Conservation (phyloP, 1,284 basidiomycete genomes). For the Cutaneotrichosporon sp. region DNA sequence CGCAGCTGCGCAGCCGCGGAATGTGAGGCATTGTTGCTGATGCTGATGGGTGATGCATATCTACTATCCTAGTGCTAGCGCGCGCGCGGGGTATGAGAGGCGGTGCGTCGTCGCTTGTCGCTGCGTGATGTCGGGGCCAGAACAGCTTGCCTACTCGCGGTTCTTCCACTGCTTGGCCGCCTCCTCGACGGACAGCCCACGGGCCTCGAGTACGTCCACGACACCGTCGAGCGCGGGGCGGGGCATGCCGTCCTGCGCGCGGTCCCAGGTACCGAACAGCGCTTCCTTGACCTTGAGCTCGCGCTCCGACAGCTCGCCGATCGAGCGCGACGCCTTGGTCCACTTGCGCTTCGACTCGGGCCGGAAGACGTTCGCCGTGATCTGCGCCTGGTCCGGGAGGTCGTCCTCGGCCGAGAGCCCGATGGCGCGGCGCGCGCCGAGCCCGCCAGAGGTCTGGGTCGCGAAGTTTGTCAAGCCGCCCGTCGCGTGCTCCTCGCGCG, state of each 20-base stretch:
- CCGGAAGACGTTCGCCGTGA: constrained; percentile 16
- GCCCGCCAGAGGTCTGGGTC: constrained; percentile 16
- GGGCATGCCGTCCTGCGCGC: constrained; percentile 25
- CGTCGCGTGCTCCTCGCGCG: constrained; percentile 10
- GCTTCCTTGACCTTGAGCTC: constrained; percentile 44
- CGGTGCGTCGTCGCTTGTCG: background rate
- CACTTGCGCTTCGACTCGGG: constrained; percentile 12
- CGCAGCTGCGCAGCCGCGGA: too few relatives aligned
- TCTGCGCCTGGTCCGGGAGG: constrained; percentile 5
- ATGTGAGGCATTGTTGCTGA: too few relatives aligned
- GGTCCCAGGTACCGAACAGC: constrained; percentile 46
- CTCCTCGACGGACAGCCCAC: constrained; percentile 30
- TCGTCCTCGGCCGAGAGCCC: constrained; percentile 6
- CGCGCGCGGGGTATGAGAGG: background rate
- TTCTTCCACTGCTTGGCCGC: constrained; percentile 35
- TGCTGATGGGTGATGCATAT: constrained; percentile 8
- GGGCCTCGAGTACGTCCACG: constrained; percentile 38
- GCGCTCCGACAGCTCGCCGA: constrained; percentile 32
- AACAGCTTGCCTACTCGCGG: constrained; percentile 18
- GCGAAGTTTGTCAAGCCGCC: constrained; percentile 20
- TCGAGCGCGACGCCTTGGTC: background rate
- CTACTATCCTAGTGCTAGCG: constrained; percentile 3
- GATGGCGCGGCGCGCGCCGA: constrained; percentile 15
- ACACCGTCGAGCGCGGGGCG: constrained; percentile 44
- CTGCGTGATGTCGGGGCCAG: background rate